phyloP scores from a whole-genome alignment of 306 rosid genomes.

The Cicer judaicum region DNA sequence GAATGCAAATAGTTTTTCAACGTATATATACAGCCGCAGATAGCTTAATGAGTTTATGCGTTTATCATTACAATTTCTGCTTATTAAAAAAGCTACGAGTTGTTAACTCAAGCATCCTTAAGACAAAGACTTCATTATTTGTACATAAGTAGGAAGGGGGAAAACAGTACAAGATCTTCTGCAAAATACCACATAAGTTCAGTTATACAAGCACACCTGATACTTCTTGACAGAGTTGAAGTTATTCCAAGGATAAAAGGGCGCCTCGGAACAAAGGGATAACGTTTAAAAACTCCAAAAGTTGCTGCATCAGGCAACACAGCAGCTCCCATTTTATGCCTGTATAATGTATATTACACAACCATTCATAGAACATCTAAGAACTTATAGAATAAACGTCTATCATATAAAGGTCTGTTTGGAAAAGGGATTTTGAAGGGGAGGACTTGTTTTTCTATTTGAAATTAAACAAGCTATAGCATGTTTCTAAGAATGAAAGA shows the following conservation, averaged over 20 bases:
- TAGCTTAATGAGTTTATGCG: not conserved
- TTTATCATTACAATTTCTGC: not conserved
- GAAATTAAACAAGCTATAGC: too few species aligned
- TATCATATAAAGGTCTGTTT: too few species aligned
- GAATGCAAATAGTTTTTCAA: not conserved
- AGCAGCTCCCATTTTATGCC: slow-evolving; percentile 61
- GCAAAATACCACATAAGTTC: slow-evolving; percentile 25
- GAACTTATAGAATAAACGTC: too few species aligned
- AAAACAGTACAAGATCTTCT: not conserved
- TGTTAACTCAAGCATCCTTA: not conserved
- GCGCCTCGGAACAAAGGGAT: slow-evolving; percentile 39
- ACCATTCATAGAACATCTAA: not conserved
- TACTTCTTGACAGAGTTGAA: slow-evolving; percentile 44
- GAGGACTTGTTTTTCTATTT: too few species aligned
- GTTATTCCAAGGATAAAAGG: slow-evolving; percentile 46
- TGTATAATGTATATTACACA: slow-evolving; percentile 41
- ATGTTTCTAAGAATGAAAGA: too few species aligned
- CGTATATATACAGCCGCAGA: not conserved
- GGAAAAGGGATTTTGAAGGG: too few species aligned
- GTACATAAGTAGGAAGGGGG: not conserved
- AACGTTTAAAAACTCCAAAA: slow-evolving; percentile 50
- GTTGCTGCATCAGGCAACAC: slow-evolving; percentile 56
- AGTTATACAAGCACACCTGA: slow-evolving; percentile 31
- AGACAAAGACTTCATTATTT: slow-evolving; percentile 20
- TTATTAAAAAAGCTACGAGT: not conserved